These are phyloP conservation scores for Aschersonia sp. DNA, from an alignment of 2,329 filamentous ascomycete species.

Conservation along the genomic window DNA sequence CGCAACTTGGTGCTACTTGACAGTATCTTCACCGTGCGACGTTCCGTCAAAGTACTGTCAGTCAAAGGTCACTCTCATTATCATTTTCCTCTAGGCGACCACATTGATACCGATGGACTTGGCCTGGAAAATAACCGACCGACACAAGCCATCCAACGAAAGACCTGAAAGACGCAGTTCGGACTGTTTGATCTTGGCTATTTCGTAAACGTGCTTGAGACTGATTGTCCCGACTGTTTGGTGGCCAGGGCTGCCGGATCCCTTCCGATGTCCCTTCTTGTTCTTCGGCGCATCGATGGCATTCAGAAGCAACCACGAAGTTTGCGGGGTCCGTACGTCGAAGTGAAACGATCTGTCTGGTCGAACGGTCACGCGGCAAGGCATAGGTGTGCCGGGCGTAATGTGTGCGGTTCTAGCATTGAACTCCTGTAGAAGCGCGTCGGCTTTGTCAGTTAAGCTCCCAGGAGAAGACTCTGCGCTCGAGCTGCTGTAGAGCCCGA, in stretches of 20 bases:
- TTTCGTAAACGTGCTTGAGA: conserved; percentile 94
- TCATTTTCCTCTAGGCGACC: conserved; percentile 34
- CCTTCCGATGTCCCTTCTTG: conserved; percentile 67
- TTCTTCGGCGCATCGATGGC: conserved; percentile 59
- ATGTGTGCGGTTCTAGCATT: conserved; percentile 88
- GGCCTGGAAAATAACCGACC: conserved; percentile 58
- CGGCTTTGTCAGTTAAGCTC: conserved; percentile 4
- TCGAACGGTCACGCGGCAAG: conserved; percentile 79
- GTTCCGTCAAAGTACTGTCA: no score
- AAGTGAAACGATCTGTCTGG: conserved; percentile 89
- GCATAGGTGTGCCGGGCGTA: conserved; percentile 68
- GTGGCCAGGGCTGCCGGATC: conserved; percentile 58
- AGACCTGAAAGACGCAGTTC: conserved; percentile 62
- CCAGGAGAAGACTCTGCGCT: background rate
- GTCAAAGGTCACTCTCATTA: background rate
- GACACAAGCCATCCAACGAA: conserved; percentile 56
- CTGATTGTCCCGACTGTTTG: conserved; percentile 75
- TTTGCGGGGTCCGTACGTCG: conserved; percentile 87
- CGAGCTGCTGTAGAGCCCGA: no score
- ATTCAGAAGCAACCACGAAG: conserved; percentile 74
- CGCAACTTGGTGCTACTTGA: no score
- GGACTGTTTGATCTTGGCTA: conserved; percentile 86
- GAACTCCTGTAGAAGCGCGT: conserved; percentile 58
- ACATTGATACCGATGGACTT: conserved; percentile 64
- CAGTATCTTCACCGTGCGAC: no score